Evolutionary conservation across 345 rosid genomes (phyloP).

Genomic region (Gossypium rotundifolium): DNA sequence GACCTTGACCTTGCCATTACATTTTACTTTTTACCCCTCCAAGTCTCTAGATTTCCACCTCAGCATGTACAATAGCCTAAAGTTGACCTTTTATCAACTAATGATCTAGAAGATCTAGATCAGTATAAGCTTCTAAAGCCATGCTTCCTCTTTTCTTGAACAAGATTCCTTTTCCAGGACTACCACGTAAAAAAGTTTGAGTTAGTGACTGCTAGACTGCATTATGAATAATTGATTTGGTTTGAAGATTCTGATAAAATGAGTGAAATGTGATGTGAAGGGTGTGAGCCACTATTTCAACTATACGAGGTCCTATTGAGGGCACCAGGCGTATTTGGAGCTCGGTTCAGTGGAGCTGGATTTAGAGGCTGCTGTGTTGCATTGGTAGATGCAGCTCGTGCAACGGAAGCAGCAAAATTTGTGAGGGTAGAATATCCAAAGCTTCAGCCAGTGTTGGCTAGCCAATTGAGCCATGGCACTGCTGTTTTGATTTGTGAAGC

Average conservation of each 20-base stretch:
- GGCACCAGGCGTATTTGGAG: slow-evolving; percentile 80
- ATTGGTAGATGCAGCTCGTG: slow-evolving; percentile 49
- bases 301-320: slow-evolving; percentile 58
- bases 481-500: slow-evolving; percentile 66
- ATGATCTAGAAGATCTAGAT: neutral
- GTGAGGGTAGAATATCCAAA: slow-evolving; percentile 53
- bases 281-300: slow-evolving; percentile 74
- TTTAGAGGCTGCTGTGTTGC: slow-evolving; percentile 91
- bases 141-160: neutral
- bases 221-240: no score
- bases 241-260: neutral
- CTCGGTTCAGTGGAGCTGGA: slow-evolving; percentile 92
- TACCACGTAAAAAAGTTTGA: neutral
- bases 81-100: neutral
- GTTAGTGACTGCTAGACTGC: no score
- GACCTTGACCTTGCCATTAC: neutral
- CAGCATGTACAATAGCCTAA: neutral
- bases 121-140: neutral
- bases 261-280: slow-evolving; percentile 24
- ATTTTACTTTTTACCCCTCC: neutral
- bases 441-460: slow-evolving; percentile 59
- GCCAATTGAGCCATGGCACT: slow-evolving; percentile 34
- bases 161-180: neutral
- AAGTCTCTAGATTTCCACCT: neutral
- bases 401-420: slow-evolving; percentile 59